Base-by-base conservation (phyloP, 225 moss, liverwort and hornwort genomes). In the Sphagnum contortum region DNA sequence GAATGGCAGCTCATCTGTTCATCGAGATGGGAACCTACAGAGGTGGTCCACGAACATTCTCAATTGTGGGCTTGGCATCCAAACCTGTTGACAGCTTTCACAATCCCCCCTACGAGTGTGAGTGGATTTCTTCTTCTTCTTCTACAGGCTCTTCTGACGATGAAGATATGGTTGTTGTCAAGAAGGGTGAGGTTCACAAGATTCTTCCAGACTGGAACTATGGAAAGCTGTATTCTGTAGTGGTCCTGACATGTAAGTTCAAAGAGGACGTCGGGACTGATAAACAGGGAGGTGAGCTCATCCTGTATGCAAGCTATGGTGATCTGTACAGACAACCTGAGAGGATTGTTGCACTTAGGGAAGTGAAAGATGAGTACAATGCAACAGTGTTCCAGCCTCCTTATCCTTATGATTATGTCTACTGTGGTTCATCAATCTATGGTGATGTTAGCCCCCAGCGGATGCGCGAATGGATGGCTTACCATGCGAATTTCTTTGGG, bases 391-490 rank as follows among this genome's bases (percentile, higher is more conserved):
- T 83, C 63, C 4, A 53, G 48, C 83, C 75, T 2, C 80, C 71
- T 9, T 82, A 66, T 57, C 75, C 77, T 8, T 80, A 83, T 53
- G 83, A 83, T 3, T 80, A 80, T 51, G 77, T 87, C 48, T 83
- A 83, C 70, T 87, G 87, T 59, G 87, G 87, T 4, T 83, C 87
- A 6, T 78, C 87, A 2, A 44, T 83, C 9, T 87, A 73, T 47
- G 87, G 87, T 11, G 77, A 80, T 54, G 73, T 80, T 13, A 83
- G 80, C 62, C 87, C 87, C 48, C 83, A 83, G 65, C 58, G 87
- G 50, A 68, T 87, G 71, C 75, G 87, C n/a, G 83, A 87, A 63
- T 87, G 87, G 87, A 52, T 87, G 1, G 87, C 87, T 5, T 87
- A 87, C 49, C 87, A 87, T 63, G 73, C 78, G 0, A 63, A 70